Percentiles rank a stretch among this genome's conserved stretches.
Evolutionary conservation across 768 basidiomycete genomes (phyloP).

Genomic region (Agaricus sinodeliciosus): DNA sequence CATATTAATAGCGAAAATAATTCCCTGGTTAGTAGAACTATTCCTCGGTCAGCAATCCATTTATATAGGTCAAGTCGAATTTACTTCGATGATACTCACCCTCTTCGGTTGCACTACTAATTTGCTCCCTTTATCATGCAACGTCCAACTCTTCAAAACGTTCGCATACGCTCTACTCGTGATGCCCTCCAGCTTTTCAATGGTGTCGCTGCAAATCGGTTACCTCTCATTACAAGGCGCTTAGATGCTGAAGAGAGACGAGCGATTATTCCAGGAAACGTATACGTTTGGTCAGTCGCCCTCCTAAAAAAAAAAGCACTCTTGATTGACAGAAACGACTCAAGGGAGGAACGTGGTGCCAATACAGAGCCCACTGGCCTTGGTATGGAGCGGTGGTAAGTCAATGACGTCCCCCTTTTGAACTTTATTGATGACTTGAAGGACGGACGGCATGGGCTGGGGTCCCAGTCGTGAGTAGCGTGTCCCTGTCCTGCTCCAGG

Average conservation of each 20-base stretch:
- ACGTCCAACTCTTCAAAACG: constrained; percentile 66
- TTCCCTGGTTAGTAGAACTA: constrained; percentile 31
- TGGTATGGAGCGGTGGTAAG: constrained; percentile 80
- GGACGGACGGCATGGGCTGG: constrained; percentile 72
- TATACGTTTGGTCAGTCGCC: constrained; percentile 61
- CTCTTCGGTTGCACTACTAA: constrained; percentile 8
- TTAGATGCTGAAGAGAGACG: constrained; percentile 79
- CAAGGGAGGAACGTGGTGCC: constrained; percentile 74
- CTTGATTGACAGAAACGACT: background rate
- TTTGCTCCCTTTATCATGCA: constrained; percentile 42
- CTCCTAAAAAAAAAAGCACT: background rate
- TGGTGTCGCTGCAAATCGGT: constrained; percentile 59
- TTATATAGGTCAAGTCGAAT: constrained; percentile 9
- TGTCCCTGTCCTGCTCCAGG: background rate
- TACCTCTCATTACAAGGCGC: constrained; percentile 75
- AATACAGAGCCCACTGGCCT: constrained; percentile 77
- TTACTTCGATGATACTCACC: constrained; percentile 15
- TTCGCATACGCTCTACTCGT: constrained; percentile 70
- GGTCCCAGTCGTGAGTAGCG: constrained; percentile 60
- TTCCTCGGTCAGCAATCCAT: constrained; percentile 30
- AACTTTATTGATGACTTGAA: constrained; percentile 13
- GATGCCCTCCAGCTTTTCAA: constrained; percentile 81
- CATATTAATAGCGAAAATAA: constrained; percentile 50
- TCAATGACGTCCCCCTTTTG: background rate
- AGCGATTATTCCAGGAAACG: constrained; percentile 67